These are phyloP conservation scores for Chalaropsis thielavioides DNA, from an alignment of 2,329 filamentous ascomycete species.

Conservation along the genomic window DNA sequence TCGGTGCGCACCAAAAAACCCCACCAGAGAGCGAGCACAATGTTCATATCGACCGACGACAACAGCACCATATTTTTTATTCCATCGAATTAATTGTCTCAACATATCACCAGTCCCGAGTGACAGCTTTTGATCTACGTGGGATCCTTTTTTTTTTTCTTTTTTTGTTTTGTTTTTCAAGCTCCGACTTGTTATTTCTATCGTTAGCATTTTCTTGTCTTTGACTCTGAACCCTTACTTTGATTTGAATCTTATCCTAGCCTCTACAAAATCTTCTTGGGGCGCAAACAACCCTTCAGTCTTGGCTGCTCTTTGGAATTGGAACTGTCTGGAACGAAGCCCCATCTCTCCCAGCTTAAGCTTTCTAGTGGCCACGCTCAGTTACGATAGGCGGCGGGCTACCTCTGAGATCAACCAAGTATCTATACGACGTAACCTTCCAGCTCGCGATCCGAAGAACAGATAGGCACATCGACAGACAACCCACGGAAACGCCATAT, in stretches of 20 bases:
- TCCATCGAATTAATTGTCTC: background rate
- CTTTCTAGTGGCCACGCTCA: background rate
- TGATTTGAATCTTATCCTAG: background rate
- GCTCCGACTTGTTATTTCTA: background rate
- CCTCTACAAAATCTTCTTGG: background rate
- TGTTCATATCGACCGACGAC: background rate
- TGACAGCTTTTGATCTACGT: background rate
- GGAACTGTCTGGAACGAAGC: no score
- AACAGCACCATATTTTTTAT: background rate
- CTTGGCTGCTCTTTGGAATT: background rate
- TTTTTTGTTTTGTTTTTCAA: background rate
- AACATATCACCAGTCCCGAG: background rate
- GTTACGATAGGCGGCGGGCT: background rate
- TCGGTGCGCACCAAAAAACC: conserved; percentile 2
- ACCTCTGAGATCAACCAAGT: background rate
- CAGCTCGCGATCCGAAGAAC: background rate
- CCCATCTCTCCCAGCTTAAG: no score
- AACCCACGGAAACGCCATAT: background rate
- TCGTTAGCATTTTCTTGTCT: background rate
- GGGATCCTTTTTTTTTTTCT: background rate
- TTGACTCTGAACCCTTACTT: background rate
- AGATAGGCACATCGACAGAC: background rate
- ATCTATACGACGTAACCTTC: background rate
- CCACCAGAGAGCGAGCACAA: background rate
- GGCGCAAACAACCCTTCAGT: background rate